These are phyloP conservation scores for Rosa persica DNA, from an alignment of 306 rosid genomes.

Conservation along the genomic window DNA sequence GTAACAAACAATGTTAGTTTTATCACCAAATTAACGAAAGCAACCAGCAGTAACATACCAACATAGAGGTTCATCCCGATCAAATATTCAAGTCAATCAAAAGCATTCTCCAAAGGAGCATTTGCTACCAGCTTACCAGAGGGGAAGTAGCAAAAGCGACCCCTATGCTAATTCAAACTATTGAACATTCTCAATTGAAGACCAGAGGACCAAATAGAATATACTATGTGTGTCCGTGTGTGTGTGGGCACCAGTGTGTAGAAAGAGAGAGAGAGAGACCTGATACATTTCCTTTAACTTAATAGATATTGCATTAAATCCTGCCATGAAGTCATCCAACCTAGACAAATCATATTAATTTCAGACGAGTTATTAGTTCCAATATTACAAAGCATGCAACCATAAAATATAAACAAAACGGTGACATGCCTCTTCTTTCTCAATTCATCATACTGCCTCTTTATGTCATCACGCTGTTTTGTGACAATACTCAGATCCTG, in stretches of 20 bases:
- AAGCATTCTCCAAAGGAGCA: neutral
- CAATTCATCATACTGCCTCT: constrained; percentile 83
- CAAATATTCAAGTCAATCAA: neutral
- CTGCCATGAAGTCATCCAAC: constrained; percentile 93
- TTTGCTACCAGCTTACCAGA: neutral
- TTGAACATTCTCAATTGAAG: neutral
- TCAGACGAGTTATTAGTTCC: constrained; percentile 10
- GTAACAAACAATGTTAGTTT: neutral
- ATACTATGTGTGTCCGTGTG: too few relatives aligned
- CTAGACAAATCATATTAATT: constrained; percentile 33
- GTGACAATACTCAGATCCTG: constrained; percentile 76
- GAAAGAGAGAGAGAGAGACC: constrained; percentile 35
- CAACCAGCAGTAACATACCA: neutral
- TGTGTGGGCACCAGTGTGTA: too few relatives aligned
- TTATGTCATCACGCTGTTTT: constrained; percentile 70
- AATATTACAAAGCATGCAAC: neutral
- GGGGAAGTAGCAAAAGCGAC: neutral
- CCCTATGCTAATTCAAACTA: neutral
- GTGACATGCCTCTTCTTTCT: constrained; percentile 72
- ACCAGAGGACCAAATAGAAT: neutral
- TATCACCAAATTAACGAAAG: neutral
- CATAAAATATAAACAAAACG: neutral
- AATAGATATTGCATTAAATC: constrained; percentile 85
- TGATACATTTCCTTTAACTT: constrained; percentile 95
- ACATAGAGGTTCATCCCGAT: neutral